A percentile compares a stretch with the other conserved stretches of the same genome.
Conservation (phyloP, 2,329 filamentous ascomycete species). For the Hymenoscyphus repandus region DNA sequence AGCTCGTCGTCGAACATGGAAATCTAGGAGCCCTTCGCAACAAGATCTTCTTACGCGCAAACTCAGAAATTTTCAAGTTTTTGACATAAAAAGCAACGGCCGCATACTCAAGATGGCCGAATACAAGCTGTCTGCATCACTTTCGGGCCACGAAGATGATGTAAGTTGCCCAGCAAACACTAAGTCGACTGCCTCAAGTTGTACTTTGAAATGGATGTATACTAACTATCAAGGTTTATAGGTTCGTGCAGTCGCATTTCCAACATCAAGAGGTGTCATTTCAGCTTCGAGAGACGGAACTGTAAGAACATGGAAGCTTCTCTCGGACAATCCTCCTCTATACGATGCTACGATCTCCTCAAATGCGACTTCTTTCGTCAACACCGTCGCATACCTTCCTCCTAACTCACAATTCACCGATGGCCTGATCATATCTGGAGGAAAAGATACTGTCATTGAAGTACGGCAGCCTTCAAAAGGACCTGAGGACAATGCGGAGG, state of each 20-base stretch:
- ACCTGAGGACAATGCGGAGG: conserved; percentile 73
- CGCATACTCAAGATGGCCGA: conserved; percentile 54
- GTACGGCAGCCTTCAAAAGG: conserved; percentile 67
- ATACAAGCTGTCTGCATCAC: conserved; percentile 89
- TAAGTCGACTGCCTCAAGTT: background rate
- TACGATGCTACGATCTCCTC: conserved; percentile 77
- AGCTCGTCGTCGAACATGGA: conserved; percentile 17
- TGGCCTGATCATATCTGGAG: conserved; percentile 80
- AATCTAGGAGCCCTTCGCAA: conserved; percentile 3
- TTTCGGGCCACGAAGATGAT: conserved; percentile 89
- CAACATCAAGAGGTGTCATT: conserved; percentile 64
- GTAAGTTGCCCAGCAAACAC: conserved; percentile 46
- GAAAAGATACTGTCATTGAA: conserved; percentile 90
- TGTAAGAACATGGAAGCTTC: conserved; percentile 77
- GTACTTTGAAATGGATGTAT: background rate
- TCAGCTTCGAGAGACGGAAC: conserved; percentile 90
- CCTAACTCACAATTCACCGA: conserved; percentile 62
- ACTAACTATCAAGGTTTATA: conserved; percentile 34
- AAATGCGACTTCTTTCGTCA: conserved; percentile 81
- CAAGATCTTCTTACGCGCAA: background rate
- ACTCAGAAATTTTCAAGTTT: background rate
- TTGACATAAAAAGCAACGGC: background rate
- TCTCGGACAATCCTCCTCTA: conserved; percentile 56
- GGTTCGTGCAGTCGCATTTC: conserved; percentile 84
- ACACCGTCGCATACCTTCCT: conserved; percentile 71